Percentiles rank a stretch among this genome's conserved stretches.
phyloP scores from a whole-genome alignment of 306 rosid species.

The Phaseolus lunatus region DNA sequence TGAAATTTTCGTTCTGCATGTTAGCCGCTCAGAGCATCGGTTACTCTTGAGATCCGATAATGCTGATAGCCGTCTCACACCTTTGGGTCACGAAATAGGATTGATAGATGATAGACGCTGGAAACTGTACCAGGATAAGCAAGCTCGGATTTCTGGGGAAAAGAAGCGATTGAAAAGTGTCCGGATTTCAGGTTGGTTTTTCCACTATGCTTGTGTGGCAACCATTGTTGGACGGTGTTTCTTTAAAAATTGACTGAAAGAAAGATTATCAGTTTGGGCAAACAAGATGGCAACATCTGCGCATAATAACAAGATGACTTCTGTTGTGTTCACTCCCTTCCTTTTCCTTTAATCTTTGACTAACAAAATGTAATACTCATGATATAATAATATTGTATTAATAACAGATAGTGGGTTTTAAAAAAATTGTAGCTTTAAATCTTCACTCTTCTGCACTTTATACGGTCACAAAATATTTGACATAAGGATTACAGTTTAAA shows the following conservation, averaged over 20 bases:
- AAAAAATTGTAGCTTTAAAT: background rate
- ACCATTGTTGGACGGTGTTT: conserved; percentile 26
- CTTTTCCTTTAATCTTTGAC: conserved; percentile 8
- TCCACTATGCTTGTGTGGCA: conserved; percentile 26
- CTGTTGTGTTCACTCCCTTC: background rate
- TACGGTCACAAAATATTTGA: background rate
- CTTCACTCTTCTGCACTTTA: conserved; percentile 2
- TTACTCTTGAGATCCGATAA: conserved; percentile 93
- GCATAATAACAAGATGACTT: background rate
- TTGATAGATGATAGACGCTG: conserved; percentile 93
- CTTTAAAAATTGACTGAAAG: conserved; percentile 21
- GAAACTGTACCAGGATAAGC: conserved; percentile 91
- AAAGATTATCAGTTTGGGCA: conserved; percentile 33
- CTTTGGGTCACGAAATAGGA: conserved; percentile 91
- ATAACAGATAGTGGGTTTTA: background rate
- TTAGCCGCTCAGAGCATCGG: conserved; percentile 98
- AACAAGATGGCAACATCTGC: background rate
- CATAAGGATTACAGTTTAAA: conserved; percentile 9
- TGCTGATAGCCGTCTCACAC: conserved; percentile 97
- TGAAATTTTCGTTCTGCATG: conserved; percentile 34
- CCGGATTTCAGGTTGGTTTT: conserved; percentile 73
- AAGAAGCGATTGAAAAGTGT: conserved; percentile 86
- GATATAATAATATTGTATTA: conserved; percentile 11
- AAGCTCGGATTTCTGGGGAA: conserved; percentile 79
- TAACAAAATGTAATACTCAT: background rate